Percentiles rank a stretch among this genome's conserved stretches.
These are phyloP conservation scores for Fusarium phyllophilum DNA, from an alignment of 2,329 filamentous ascomycete species.

Conservation along the genomic window DNA sequence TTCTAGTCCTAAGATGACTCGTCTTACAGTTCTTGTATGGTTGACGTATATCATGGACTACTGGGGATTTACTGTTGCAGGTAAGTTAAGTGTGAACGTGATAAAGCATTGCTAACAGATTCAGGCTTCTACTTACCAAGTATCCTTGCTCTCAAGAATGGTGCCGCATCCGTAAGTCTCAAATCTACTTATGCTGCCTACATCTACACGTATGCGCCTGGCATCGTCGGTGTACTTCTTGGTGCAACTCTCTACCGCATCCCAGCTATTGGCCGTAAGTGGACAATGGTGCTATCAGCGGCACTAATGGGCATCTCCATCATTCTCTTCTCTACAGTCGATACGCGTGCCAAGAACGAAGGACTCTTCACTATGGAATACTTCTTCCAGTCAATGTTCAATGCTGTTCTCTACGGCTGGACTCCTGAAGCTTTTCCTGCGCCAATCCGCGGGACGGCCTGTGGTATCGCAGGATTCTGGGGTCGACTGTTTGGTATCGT, in stretches of 20 bases:
- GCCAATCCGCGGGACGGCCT: conserved; percentile 64
- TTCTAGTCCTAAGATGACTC: conserved; percentile 47
- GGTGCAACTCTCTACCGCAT: conserved; percentile 55
- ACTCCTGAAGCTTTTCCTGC: conserved; percentile 69
- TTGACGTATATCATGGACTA: conserved; percentile 53
- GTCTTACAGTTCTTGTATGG: conserved; percentile 50
- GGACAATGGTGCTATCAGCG: conserved; percentile 58
- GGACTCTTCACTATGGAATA: conserved; percentile 56
- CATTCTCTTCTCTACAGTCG: conserved; percentile 56
- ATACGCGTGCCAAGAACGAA: conserved; percentile 50
- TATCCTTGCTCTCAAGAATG: conserved; percentile 64
- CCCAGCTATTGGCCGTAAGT: conserved; percentile 52
- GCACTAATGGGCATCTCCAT: conserved; percentile 58
- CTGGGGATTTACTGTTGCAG: conserved; percentile 52
- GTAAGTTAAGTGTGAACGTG: conserved; percentile 15
- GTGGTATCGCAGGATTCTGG: conserved; percentile 68
- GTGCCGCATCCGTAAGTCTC: conserved; percentile 54
- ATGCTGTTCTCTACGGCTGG: conserved; percentile 53
- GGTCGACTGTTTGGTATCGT: conserved; percentile 68
- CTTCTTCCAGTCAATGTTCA: conserved; percentile 56
- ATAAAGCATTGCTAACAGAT: neutral
- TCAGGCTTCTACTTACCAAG: conserved; percentile 56
- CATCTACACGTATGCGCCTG: conserved; percentile 64
- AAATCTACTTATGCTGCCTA: conserved; percentile 62
- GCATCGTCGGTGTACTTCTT: conserved; percentile 61